phyloP scores from a whole-genome alignment of 2,329 filamentous ascomycete species.

The Hypoxylon sp. region DNA sequence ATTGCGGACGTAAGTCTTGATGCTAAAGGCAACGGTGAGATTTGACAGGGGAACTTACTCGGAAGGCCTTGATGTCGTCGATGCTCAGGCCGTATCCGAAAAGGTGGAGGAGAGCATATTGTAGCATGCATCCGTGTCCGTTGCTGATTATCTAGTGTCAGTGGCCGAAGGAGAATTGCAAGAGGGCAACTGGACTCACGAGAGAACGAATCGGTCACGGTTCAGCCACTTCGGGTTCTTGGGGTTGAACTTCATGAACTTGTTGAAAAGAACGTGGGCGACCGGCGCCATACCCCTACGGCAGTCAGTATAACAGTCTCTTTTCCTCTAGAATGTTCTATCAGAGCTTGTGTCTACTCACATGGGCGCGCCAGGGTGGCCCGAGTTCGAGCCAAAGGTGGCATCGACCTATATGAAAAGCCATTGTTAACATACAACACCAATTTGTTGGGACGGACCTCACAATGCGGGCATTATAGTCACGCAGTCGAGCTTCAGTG shows the following conservation, averaged over 20 bases:
- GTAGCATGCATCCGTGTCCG: constrained; percentile 99
- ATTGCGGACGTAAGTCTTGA: constrained; percentile 26
- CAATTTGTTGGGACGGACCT: constrained; percentile 8
- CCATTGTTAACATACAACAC: constrained; percentile 32
- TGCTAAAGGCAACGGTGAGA: neutral
- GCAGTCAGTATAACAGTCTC: constrained; percentile 12
- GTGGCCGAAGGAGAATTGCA: neutral
- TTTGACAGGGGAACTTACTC: constrained; percentile 65
- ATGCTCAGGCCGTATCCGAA: constrained; percentile 88
- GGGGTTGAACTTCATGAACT: constrained; percentile 99
- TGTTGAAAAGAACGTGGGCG: constrained; percentile 97
- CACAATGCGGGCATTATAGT: constrained; percentile 28
- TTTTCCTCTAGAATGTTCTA: neutral
- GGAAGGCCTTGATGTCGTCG: constrained; percentile 95
- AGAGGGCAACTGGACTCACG: constrained; percentile 69
- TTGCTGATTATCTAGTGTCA: constrained; percentile 67
- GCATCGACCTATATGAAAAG: constrained; percentile 85
- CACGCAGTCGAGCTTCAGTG: constrained; percentile 24
- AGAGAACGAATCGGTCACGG: constrained; percentile 98
- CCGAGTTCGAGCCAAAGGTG: constrained; percentile 93
- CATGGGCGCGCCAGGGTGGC: constrained; percentile 99
- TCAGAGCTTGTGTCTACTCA: constrained; percentile 50
- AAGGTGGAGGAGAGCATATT: constrained; percentile 96
- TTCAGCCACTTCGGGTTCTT: constrained; percentile 98
- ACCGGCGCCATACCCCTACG: constrained; percentile 84